Evolutionary conservation across 345 rosid species (phyloP).

Genomic region (Eucalyptus tenuipes): DNA sequence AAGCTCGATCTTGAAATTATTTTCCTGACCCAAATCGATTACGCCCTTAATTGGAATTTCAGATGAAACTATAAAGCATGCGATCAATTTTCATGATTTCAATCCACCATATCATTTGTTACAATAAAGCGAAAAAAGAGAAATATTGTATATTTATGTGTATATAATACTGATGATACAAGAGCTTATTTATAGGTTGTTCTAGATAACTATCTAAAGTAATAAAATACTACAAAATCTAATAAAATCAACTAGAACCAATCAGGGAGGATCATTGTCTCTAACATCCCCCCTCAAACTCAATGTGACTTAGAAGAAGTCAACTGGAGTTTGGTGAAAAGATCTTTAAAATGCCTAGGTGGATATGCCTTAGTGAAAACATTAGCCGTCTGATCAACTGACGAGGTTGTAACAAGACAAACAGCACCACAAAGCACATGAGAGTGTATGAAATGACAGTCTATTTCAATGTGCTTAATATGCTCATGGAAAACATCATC

Average conservation of each 20-base stretch:
- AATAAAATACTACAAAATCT: too few species aligned
- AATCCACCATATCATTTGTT: background rate
- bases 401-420: background rate
- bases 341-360: background rate
- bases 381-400: too few species aligned
- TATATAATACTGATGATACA: too few species aligned
- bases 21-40: background rate
- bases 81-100: background rate
- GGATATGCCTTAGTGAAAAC: background rate
- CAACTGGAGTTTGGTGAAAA: background rate
- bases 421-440: background rate
- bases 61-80: background rate
- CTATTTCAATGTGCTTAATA: too few species aligned
- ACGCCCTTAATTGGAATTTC: background rate
- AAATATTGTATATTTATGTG: too few species aligned
- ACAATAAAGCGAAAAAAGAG: too few species aligned
- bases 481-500: background rate
- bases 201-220: too few species aligned
- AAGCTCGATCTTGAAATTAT: background rate
- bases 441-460: background rate
- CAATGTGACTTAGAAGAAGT: background rate
- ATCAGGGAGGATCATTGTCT: rapidly evolving
- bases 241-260: too few species aligned
- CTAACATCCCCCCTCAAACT: too few species aligned
- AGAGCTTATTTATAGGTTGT: too few species aligned